Conservation (phyloP, 2,329 filamentous ascomycete species). For the Coniochaeta hoffmannii region DNA sequence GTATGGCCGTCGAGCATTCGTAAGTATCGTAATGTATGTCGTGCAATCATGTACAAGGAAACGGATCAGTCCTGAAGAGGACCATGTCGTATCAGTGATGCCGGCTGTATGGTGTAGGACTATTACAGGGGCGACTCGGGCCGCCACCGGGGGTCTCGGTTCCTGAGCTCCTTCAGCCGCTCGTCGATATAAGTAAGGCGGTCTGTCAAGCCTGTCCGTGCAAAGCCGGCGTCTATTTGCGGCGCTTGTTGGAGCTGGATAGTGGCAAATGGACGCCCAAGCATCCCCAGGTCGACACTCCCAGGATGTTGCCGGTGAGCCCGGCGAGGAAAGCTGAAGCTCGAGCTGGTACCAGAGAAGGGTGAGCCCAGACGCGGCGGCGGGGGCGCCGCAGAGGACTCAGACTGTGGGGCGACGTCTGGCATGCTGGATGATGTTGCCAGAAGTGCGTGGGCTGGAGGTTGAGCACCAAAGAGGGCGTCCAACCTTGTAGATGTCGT, state of each 20-base stretch:
- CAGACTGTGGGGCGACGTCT: slow-evolving; percentile 15
- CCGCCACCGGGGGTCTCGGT: slow-evolving; percentile 32
- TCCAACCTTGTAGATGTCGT: slow-evolving; percentile 24
- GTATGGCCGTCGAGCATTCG: not conserved
- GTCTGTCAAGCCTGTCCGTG: slow-evolving; percentile 37
- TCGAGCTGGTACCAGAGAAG: slow-evolving; percentile 41
- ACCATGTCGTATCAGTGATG: slow-evolving; percentile 1
- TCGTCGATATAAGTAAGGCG: slow-evolving; percentile 52
- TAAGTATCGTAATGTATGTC: slow-evolving; percentile 6
- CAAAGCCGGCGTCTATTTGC: slow-evolving; percentile 24
- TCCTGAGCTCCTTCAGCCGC: slow-evolving; percentile 46
- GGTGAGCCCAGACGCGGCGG: slow-evolving; percentile 52
- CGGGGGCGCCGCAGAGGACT: slow-evolving; percentile 22
- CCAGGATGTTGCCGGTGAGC: slow-evolving; percentile 34
- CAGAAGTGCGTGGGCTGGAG: slow-evolving; percentile 18
- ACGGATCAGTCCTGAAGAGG: slow-evolving; percentile 3
- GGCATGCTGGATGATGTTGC: slow-evolving; percentile 18
- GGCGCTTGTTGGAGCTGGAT: slow-evolving; percentile 46
- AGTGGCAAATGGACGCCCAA: slow-evolving; percentile 49
- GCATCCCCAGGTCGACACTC: slow-evolving; percentile 34
- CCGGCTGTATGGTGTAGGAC: slow-evolving; percentile 10
- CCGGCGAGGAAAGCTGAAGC: slow-evolving; percentile 55
- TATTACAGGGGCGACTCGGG: slow-evolving; percentile 43
- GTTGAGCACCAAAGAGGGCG: slow-evolving; percentile 31
- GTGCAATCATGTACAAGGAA: slow-evolving; percentile 13